Evolutionary conservation across 768 basidiomycete genomes (phyloP), one percentile per base, ranked within the genome.

Genomic region (Collybiopsis luxurians): DNA sequence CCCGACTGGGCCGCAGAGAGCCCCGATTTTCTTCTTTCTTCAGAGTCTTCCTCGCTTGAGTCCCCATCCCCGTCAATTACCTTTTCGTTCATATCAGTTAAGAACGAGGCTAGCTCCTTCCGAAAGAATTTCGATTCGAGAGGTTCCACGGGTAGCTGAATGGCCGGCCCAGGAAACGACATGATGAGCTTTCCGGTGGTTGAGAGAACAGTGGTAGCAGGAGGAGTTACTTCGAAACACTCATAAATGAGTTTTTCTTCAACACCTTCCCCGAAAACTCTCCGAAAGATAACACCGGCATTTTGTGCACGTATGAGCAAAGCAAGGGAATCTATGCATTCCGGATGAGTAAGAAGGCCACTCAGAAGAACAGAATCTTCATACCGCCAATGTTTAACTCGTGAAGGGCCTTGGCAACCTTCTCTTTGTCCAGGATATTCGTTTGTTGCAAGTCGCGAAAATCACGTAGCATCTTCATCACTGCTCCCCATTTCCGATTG

Each of bases 121-220:
- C 63, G 66, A 53, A 80, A 78, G 0, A 31, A 39, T 0, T 59
- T 44, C 28, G 75, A 61, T 9, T 70, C 57, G 7, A 74, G 67
- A 11, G 61, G 47, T 9, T 47, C 26, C 23, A 67, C 57, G 4
- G 73, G 68, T 24, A 83, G 28, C 26, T 70, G 53, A 38, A 79
- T 67, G 1, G 79, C 75, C 3, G 78, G 75, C 0, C 74, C 76
- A 17, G 81, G 82, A 63, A 73, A 83, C 0, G 70, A 72, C n/a
- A 75, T 71, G 4, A 75, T 19, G 2, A 83, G 70, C 55, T 80
- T 80, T 30, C 79, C 79, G 34, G 62, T 59, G 0, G 71, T 50
- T 1, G 59, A 63, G 66, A 79, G 76, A 21, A 83, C 71, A 5
- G 57, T 59, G 11, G 61, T 62, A 2, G 69, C 60, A 24, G 63